Conservation (phyloP, 352 stramenopile genomes). For the Phytophthora boehmeriae region DNA sequence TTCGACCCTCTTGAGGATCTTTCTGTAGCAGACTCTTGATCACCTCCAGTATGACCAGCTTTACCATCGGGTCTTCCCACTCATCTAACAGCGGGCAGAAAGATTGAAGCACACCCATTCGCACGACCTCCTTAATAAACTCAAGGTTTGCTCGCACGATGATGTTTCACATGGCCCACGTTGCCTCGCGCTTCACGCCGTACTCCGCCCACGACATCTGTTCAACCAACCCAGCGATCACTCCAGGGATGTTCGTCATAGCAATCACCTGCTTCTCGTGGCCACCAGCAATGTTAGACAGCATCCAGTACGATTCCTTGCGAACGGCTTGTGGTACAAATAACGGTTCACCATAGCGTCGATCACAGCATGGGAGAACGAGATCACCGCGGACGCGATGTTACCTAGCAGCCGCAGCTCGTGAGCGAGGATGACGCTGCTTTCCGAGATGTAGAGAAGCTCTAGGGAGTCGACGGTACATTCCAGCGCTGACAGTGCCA, state of each 20-base stretch:
- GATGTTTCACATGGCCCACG: slow-evolving; percentile 88
- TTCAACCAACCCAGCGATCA: slow-evolving; percentile 71
- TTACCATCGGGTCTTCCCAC: slow-evolving; percentile 85
- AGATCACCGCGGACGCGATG: slow-evolving; percentile 82
- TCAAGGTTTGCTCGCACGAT: slow-evolving; percentile 70
- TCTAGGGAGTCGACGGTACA: slow-evolving; percentile 81
- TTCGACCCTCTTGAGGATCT: slow-evolving; percentile 56
- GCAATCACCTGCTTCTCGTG: slow-evolving; percentile 76
- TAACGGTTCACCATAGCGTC: slow-evolving; percentile 78
- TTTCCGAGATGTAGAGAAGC: slow-evolving; percentile 84
- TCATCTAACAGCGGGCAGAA: slow-evolving; percentile 81
- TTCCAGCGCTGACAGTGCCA: slow-evolving; percentile 59
- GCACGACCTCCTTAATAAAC: slow-evolving; percentile 69
- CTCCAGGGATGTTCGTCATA: slow-evolving; percentile 72
- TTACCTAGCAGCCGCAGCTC: slow-evolving; percentile 81
- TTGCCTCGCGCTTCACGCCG: slow-evolving; percentile 82
- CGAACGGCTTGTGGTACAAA: slow-evolving; percentile 83
- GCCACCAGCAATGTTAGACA: slow-evolving; percentile 84
- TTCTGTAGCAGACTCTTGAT: slow-evolving; percentile 78
- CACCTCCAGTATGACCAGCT: slow-evolving; percentile 85
- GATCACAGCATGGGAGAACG: slow-evolving; percentile 76
- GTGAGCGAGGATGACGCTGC: slow-evolving; percentile 79
- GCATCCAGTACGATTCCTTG: slow-evolving; percentile 88
- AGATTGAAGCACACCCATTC: slow-evolving; percentile 74
- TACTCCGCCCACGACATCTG: slow-evolving; percentile 89